Conservation (phyloP, 139 green algal genomes). For the Mesotaenium endlicherianum region DNA sequence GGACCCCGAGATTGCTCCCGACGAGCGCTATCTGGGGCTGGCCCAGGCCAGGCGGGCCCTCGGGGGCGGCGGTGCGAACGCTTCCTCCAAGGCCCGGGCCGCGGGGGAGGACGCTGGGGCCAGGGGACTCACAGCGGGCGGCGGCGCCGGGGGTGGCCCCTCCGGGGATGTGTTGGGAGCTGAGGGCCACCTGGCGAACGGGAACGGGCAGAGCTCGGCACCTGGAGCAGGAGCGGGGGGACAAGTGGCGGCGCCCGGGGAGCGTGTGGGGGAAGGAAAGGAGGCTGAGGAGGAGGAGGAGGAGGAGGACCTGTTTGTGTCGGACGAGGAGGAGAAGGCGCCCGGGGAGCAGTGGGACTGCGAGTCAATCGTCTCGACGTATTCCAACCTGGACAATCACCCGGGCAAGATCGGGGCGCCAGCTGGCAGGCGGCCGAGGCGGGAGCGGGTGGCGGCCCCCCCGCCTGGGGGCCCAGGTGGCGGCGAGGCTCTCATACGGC, state of each 20-base stretch:
- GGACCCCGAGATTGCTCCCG: too few relatives aligned
- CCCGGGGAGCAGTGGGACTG: slow-evolving; percentile 80
- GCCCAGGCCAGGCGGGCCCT: background rate
- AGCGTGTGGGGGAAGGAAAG: background rate
- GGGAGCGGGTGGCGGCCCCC: background rate
- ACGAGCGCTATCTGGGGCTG: too few relatives aligned
- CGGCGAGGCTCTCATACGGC: background rate
- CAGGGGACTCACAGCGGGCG: background rate
- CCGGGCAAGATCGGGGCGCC: slow-evolving; percentile 64
- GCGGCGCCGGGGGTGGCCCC: background rate
- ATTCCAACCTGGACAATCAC: slow-evolving; percentile 81
- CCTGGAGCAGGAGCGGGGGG: background rate
- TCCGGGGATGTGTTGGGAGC: background rate
- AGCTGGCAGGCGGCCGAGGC: background rate
- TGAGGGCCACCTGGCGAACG: slow-evolving; percentile 5
- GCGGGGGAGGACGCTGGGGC: background rate
- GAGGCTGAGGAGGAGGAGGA: slow-evolving; percentile 27
- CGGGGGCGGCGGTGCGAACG: background rate
- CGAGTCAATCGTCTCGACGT: slow-evolving; percentile 77
- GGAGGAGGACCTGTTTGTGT: slow-evolving; percentile 31
- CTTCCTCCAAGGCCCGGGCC: background rate
- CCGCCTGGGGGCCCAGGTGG: background rate
- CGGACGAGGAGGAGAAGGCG: slow-evolving; percentile 13
- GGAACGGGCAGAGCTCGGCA: background rate
- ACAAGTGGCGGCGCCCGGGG: background rate